Base-by-base conservation (phyloP, 2,329 filamentous ascomycete genomes). In the Nothophoma quercina region DNA sequence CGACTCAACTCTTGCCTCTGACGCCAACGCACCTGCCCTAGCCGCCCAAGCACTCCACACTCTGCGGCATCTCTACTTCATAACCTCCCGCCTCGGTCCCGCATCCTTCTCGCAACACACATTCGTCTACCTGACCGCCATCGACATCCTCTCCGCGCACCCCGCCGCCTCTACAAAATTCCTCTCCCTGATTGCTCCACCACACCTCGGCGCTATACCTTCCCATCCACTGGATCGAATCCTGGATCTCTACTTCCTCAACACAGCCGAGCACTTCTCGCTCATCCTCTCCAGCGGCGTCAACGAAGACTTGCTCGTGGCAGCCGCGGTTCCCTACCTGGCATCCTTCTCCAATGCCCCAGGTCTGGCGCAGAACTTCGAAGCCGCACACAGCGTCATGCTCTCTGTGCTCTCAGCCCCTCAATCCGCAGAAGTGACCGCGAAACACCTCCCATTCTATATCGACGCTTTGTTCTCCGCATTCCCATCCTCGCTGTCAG, bases 231-330 rank as follows among this genome's bases (percentile, higher is more conserved):
- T 91, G 2, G 85, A 91, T 61, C 83, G 89, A 51, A 88, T 84
- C 15, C 78, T 93, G n/a, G 89, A 95, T 68, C 83, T 96, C 13
- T 96, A 91, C 77, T 96, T 96, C 75, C 83, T 97, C 57, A 95
- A 96, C 68, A 85, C 88, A 0, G 88, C 90, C 2, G 93, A 96
- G 71, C 90, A 96, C 71, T 86, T 96, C 55, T 87, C 91, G 0
- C 79, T 92, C 7, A 78, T 85, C 2, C 75, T 96, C 1, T 79
- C 89, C 0, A 82, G 88, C 0, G 76, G 81, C 3, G 82, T 84
- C 2, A 91, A 87, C 64, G 90, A 96, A 63, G 79, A 85, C 2
- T 79, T 96, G 2, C 83, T 96, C 13, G 79, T 96, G 44, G 83
- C 87, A 26, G 88, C 90, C 1, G 89, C 91, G 6, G 83, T 85